Percentiles rank a stretch among this genome's conserved stretches.
Evolutionary conservation across 2,329 filamentous ascomycete species (phyloP).

Genomic region (Aspergillus sp.): DNA sequence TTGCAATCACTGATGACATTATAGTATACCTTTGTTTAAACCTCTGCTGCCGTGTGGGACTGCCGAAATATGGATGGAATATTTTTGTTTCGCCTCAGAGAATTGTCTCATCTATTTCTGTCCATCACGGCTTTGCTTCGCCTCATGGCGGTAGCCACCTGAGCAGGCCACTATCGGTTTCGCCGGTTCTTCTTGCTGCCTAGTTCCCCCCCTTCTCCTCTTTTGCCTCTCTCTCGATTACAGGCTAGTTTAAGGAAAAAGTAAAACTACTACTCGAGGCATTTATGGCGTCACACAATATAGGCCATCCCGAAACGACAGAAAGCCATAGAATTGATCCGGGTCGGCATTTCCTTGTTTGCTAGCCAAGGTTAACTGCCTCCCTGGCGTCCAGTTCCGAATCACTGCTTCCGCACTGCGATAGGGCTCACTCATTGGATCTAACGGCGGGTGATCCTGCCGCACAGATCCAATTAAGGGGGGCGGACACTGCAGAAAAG

Average conservation of each 20-base stretch:
- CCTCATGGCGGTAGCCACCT: background rate
- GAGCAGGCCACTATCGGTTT: background rate
- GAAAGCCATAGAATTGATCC: background rate
- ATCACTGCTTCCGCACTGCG: constrained; percentile 6
- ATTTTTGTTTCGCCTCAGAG: background rate
- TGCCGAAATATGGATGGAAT: background rate
- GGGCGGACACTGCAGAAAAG: constrained; percentile 8
- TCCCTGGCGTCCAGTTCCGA: background rate
- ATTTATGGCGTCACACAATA: constrained; percentile 16
- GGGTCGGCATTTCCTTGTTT: constrained; percentile 7
- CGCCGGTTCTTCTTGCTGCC: background rate
- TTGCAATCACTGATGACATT: background rate
- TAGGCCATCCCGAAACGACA: background rate
- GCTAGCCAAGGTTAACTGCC: constrained; percentile 8
- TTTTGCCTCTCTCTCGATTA: background rate
- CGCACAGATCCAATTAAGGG: constrained; percentile 14
- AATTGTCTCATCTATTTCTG: constrained; percentile 8
- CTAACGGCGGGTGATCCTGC: constrained; percentile 17
- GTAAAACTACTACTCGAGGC: background rate
- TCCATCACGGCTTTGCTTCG: background rate
- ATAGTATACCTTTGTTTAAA: background rate
- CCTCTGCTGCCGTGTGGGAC: background rate
- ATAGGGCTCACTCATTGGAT: constrained; percentile 19
- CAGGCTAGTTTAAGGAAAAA: background rate
- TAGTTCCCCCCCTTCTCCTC: background rate